Conservation (phyloP, 2,329 filamentous ascomycete genomes). For the Didymella glomerata region DNA sequence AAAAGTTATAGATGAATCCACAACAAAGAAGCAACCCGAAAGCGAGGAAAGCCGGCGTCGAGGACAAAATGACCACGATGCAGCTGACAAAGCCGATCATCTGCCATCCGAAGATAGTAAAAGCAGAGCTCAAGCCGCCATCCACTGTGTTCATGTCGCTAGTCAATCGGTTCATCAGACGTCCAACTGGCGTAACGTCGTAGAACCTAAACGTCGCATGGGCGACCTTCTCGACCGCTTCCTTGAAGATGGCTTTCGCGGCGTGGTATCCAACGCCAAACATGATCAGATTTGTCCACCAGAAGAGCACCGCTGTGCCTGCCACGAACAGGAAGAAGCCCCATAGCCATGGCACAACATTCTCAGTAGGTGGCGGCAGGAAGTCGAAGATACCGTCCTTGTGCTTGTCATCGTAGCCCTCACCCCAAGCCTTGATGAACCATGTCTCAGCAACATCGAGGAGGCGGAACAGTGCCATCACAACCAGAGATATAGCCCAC, state of each 20-base stretch:
- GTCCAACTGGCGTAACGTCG: constrained; percentile 86
- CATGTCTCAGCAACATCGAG: constrained; percentile 74
- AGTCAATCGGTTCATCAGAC: constrained; percentile 90
- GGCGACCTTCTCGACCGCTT: constrained; percentile 76
- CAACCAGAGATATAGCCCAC: constrained; percentile 72
- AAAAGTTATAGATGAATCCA: constrained; percentile 77
- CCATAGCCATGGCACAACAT: constrained; percentile 78
- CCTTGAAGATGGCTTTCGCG: constrained; percentile 76
- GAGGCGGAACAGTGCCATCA: constrained; percentile 70
- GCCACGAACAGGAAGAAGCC: constrained; percentile 70
- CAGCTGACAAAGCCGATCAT: constrained; percentile 75
- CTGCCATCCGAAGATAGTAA: constrained; percentile 75
- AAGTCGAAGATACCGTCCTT: constrained; percentile 49
- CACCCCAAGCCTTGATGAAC: constrained; percentile 88
- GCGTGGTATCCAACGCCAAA: constrained; percentile 82
- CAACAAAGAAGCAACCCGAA: constrained; percentile 74
- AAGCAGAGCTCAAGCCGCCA: constrained; percentile 79
- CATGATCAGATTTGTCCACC: constrained; percentile 71
- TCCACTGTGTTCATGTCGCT: constrained; percentile 91
- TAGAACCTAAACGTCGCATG: constrained; percentile 89
- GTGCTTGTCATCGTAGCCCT: constrained; percentile 66
- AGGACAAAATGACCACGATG: constrained; percentile 78
- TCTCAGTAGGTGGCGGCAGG: constrained; percentile 71
- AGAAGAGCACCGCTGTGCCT: constrained; percentile 52
- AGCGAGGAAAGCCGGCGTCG: constrained; percentile 78